Evolutionary conservation across 2,329 filamentous ascomycete genomes (phyloP), one percentile per base, ranked within the genome.

Genomic region (Domatiomyces globalis): DNA sequence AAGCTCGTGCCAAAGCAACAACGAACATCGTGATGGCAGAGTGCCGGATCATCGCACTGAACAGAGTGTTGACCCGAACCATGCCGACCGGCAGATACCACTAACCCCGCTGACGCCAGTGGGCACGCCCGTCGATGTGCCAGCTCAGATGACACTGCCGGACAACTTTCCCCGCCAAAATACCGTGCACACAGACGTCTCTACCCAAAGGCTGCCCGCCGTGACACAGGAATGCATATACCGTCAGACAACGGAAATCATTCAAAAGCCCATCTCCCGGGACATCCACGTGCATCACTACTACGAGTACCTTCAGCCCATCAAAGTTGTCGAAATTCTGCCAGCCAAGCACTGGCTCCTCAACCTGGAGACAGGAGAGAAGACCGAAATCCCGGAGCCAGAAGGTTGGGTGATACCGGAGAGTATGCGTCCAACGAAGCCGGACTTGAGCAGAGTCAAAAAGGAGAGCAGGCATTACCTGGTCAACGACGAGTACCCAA

Each of bases 201-300:
- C 27, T 10, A 20, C 50, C 15, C 46, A 44, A 19, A 17, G 49
- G 18, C 48, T 17, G 12, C 42, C 58, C 61, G 66, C 63, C 44
- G 63, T 67, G 8, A 63, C 59, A 5, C 64, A 68, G 22, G 65
- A 67, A 55, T 60, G 54, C 1, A 52, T 68, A 43, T 57, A 57
- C 18, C 60, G 49, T 12, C 59, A 43, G 49, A 61, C 3, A 43
- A 60, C 8, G 57, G 64, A 59, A 36, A 15, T 45, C 19, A 33
- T 36, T 18, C 43, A 50, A 20, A 10, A n/a, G 43, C 43, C n/a
- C 39, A 33, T 45, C 43, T 18, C 39, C 5, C 20, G 42, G n/a
- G 48, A 45, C 39, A 33, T 43, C n/a, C 20, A 43, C 19, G 42
- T 50, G 10, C 48, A 50, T 29, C 39, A 45, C 27, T 60, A 65